Base-by-base conservation (phyloP, 2,329 filamentous ascomycete genomes). In the Aspergillus fructus region DNA sequence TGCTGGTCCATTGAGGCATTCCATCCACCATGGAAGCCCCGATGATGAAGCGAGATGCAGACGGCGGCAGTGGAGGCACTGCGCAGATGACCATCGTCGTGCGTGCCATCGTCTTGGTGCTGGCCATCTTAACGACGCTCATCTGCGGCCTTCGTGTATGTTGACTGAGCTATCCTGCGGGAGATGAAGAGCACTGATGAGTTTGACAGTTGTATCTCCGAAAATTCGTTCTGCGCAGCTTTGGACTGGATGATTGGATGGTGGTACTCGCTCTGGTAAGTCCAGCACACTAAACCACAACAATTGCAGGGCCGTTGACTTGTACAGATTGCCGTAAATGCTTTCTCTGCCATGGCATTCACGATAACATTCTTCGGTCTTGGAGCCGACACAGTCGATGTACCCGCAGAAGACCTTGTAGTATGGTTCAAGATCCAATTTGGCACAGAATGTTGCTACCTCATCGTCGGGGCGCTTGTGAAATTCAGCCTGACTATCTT, bases 311-410 rank as follows among this genome's bases (percentile, higher is more conserved):
- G 5, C 34, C 4, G 23, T 33, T 46, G 17, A 39, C 13, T 11
- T 12, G 4, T 13, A 15, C 33, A 55, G 53, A 24, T 55, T 11
- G 34, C n/a, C 3, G 45, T 47, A 17, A 55, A 48, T 15, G 37
- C 23, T 13, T 56, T 56, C 19, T 50, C 53, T 13, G 41, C 30
- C n/a, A n/a, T 56, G 24, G 40, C 49, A n/a, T 54, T 53, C 23
- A 56, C 50, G 2, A 53, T 62, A 46, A 60, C 61, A 4, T 62
- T 56, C 55, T 60, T 59, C 24, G 61, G 62, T 3, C 43, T 63
- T 15, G 62, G 62, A 49, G 9, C 41, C 17, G 11, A 39, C 17
- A 37, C 46, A 49, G 30, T 37, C 19, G 33, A 49, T 17, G 33
- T 49, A 17, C 43, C 54, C 24, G 39, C 47, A 40, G 37, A 48